A percentile compares a stretch with the other conserved stretches of the same genome.
These are phyloP conservation scores for Recurvomyces mirabilis DNA, from an alignment of 495 filamentous ascomycete genomes.

Conservation along the genomic window DNA sequence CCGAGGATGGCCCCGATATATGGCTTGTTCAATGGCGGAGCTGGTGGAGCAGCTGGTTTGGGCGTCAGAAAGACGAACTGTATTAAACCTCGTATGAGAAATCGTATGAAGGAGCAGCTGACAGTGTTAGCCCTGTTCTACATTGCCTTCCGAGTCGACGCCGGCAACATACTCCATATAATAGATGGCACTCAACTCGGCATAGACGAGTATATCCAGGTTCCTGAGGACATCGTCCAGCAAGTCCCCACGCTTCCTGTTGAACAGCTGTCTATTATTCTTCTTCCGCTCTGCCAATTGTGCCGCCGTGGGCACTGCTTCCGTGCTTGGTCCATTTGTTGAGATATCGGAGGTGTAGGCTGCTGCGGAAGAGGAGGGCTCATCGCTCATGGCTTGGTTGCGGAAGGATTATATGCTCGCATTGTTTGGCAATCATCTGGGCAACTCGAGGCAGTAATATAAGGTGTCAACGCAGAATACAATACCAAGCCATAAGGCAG, in stretches of 20 bases:
- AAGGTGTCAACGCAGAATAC: no score
- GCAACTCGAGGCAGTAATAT: no score
- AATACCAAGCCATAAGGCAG: no score
- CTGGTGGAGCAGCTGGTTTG: conserved; percentile 58
- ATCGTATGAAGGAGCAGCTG: conserved; percentile 70
- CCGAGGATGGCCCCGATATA: conserved; percentile 59
- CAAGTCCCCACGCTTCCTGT: conserved; percentile 46
- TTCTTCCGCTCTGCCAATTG: conserved; percentile 16
- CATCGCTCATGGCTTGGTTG: conserved; percentile 49
- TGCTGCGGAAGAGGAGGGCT: conserved; percentile 42
- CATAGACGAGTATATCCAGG: conserved; percentile 71
- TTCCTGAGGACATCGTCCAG: conserved; percentile 59
- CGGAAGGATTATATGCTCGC: background rate
- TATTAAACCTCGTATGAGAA: conserved; percentile 56
- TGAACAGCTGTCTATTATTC: conserved; percentile 36
- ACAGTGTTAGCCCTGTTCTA: background rate
- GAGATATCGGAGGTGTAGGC: conserved; percentile 23
- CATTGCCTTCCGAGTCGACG: background rate
- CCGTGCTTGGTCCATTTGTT: conserved; percentile 20
- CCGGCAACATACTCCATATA: conserved; percentile 67
- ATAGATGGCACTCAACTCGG: conserved; percentile 70
- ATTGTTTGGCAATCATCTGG: conserved; percentile 10
- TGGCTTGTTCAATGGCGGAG: conserved; percentile 42
- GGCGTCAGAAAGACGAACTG: conserved; percentile 72
- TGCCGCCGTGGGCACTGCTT: conserved; percentile 7